phyloP scores from a whole-genome alignment of 2,329 filamentous ascomycete species.

The Plectosphaerella plurivora region DNA sequence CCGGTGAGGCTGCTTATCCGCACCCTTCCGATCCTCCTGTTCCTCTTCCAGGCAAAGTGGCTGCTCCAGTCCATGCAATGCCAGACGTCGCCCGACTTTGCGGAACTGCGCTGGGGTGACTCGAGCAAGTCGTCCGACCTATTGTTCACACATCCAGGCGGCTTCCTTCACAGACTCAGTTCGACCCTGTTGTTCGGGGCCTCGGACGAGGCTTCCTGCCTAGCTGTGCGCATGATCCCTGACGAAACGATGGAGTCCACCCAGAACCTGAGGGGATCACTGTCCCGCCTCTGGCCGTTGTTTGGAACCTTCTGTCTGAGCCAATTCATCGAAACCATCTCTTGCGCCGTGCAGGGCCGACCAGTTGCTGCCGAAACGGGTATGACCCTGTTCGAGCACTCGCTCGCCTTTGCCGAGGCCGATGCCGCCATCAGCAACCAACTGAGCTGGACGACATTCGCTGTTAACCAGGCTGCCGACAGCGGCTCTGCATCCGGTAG shows the following conservation, averaged over 20 bases:
- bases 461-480: constrained; percentile 36
- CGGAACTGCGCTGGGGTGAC: constrained; percentile 65
- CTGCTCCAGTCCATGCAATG: constrained; percentile 86
- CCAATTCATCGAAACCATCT: constrained; percentile 84
- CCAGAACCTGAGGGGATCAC: constrained; percentile 65
- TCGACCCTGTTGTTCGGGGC: constrained; percentile 70
- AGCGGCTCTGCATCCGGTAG: constrained; percentile 3
- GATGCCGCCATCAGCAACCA: constrained; percentile 82
- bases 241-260: constrained; percentile 42
- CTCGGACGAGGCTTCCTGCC: constrained; percentile 70
- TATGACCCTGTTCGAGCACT: constrained; percentile 96
- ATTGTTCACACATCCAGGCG: constrained; percentile 66
- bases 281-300: constrained; percentile 71
- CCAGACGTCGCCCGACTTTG: constrained; percentile 75
- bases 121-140: constrained; percentile 60
- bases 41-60: constrained; percentile 62
- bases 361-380: constrained; percentile 79
- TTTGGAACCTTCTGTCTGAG: constrained; percentile 68
- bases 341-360: constrained; percentile 82
- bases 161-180: constrained; percentile 67
- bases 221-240: constrained; percentile 68
- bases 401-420: constrained; percentile 90
- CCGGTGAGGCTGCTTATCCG: constrained; percentile 67
- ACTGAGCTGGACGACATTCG: constrained; percentile 66
- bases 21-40: constrained; percentile 64